These are phyloP conservation scores for Zygoascus biomembranicola DNA, from an alignment of 805 yeast genomes.

Conservation along the genomic window DNA sequence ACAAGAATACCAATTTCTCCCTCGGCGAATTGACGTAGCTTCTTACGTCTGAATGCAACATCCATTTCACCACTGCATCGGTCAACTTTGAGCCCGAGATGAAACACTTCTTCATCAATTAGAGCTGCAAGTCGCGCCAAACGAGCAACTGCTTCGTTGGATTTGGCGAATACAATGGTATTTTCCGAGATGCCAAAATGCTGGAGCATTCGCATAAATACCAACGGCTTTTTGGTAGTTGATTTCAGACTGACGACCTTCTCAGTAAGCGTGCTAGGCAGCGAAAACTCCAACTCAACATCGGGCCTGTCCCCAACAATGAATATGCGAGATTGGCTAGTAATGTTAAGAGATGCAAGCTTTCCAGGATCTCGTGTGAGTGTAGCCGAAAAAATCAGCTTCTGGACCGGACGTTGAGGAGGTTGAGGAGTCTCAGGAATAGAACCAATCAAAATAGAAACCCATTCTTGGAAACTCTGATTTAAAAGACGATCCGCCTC, in stretches of 20 bases:
- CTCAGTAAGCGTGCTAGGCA: constrained; percentile 32
- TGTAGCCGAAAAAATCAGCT: constrained; percentile 86
- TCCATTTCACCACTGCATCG: constrained; percentile 33
- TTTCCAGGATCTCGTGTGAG: constrained; percentile 89
- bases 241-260: constrained; percentile 25
- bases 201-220: constrained; percentile 48
- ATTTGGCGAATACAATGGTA: constrained; percentile 58
- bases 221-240: constrained; percentile 57
- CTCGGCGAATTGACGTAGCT: constrained; percentile 50
- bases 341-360: constrained; percentile 58
- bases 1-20: constrained; percentile 46
- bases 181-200: constrained; percentile 26
- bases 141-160: constrained; percentile 84
- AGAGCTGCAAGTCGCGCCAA: constrained; percentile 52
- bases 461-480: constrained; percentile 93
- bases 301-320: constrained; percentile 53
- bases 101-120: constrained; percentile 27
- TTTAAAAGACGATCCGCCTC: constrained; percentile 94
- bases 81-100: constrained; percentile 16
- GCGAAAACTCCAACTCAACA: constrained; percentile 27
- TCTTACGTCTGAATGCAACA: constrained; percentile 40
- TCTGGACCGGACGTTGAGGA: constrained; percentile 37
- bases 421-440: constrained; percentile 9
- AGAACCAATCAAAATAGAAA: constrained; percentile 35
- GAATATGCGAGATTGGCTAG: constrained; percentile 56